Conservation (phyloP, 306 rosid genomes). For the Pyrus betulifolia region DNA sequence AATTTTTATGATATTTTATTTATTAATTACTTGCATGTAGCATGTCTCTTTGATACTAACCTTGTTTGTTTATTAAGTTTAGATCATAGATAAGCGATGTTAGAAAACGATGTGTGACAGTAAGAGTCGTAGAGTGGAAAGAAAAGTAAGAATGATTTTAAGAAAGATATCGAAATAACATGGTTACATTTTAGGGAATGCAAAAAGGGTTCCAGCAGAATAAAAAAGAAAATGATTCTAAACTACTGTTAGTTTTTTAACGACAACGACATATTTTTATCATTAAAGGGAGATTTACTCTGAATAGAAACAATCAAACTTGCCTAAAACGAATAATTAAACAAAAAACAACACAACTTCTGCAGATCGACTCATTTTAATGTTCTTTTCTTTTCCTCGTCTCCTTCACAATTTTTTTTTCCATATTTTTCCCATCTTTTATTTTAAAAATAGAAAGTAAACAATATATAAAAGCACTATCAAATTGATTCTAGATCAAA, state of each 20-base stretch:
- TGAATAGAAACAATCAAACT: no score
- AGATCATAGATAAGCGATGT: neutral
- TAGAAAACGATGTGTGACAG: neutral
- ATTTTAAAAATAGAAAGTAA: no score
- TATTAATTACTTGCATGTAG: neutral
- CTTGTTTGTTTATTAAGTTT: neutral
- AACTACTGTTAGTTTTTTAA: no score
- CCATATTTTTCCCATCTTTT: no score
- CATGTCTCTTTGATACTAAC: neutral
- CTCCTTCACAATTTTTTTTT: no score
- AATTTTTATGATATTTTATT: neutral
- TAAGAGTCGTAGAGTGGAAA: neutral
- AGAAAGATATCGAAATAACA: neutral
- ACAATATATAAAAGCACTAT: neutral
- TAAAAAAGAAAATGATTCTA: neutral
- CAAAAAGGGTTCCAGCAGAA: neutral
- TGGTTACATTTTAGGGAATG: no score
- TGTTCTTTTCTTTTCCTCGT: no score
- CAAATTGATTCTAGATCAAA: neutral
- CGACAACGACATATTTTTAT: no score
- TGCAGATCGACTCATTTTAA: no score
- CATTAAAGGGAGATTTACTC: no score
- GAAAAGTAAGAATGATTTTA: neutral
- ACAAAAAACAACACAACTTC: no score
- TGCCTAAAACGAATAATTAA: no score